Conservation (phyloP, 1,284 basidiomycete genomes). For the Marasmius sp. region DNA sequence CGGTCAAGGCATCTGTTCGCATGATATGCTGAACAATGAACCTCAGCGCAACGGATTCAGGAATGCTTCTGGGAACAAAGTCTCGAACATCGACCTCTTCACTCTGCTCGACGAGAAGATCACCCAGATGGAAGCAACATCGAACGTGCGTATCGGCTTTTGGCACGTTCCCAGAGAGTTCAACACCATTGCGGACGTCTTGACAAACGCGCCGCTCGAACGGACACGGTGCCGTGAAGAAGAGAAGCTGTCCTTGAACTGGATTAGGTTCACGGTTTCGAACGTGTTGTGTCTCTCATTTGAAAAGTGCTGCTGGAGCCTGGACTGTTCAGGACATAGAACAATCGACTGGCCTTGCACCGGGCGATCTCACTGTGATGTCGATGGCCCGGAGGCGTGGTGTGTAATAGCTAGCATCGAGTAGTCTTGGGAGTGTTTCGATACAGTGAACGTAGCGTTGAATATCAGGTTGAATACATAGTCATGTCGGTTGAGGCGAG, state of each 20-base stretch:
- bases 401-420: too few relatives aligned
- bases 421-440: too few relatives aligned
- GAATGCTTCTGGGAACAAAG: not conserved
- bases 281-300: not conserved
- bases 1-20: not conserved
- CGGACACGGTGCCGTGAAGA: not conserved
- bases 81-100: not conserved
- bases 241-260: not conserved
- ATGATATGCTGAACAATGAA: not conserved
- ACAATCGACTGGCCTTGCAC: too few relatives aligned
- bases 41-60: not conserved
- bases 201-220: not conserved
- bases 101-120: not conserved
- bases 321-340: too few relatives aligned
- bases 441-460: too few relatives aligned
- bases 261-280: not conserved
- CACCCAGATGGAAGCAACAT: not conserved
- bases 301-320: not conserved
- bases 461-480: too few relatives aligned
- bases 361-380: too few relatives aligned
- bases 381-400: too few relatives aligned
- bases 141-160: not conserved
- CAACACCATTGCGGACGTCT: not conserved
- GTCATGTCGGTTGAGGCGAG: too few relatives aligned
- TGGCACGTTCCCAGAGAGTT: not conserved